Evolutionary conservation across 2,329 filamentous ascomycete genomes (phyloP).

Genomic region (Aspergillus ochraceoroseus): DNA sequence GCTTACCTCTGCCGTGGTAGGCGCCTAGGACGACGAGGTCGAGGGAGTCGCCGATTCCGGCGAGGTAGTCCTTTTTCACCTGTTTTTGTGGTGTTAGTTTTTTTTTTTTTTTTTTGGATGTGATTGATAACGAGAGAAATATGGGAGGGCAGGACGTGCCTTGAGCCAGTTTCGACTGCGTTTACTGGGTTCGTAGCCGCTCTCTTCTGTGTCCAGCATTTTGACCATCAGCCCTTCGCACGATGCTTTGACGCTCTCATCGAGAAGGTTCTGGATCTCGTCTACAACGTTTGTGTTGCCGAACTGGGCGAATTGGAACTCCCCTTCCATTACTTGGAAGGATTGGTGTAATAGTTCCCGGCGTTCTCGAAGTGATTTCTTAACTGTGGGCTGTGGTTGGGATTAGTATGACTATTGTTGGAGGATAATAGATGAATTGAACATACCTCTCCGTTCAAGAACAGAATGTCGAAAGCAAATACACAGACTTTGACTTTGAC

Average conservation of each 20-base stretch:
- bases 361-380: constrained; percentile 78
- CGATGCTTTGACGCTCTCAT: constrained; percentile 90
- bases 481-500: constrained; percentile 96
- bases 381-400: constrained; percentile 62
- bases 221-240: constrained; percentile 99
- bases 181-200: constrained; percentile 92
- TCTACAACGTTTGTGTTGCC: constrained; percentile 87
- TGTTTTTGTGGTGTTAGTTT: constrained; percentile 29
- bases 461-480: constrained; percentile 92
- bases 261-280: constrained; percentile 85
- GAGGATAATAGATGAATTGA: not conserved
- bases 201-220: constrained; percentile 91
- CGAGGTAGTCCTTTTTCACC: constrained; percentile 98
- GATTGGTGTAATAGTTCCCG: constrained; percentile 67
- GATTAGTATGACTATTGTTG: constrained; percentile 11
- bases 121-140: not conserved
- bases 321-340: constrained; percentile 75
- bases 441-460: constrained; percentile 74
- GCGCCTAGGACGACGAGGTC: constrained; percentile 94
- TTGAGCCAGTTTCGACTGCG: constrained; percentile 98
- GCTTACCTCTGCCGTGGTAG: constrained; percentile 91
- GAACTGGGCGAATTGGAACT: constrained; percentile 83
- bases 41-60: constrained; percentile 88
- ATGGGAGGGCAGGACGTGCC: constrained; percentile 45
- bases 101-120: not conserved